These are phyloP conservation scores for Begonia fuchsioides DNA, from an alignment of 306 rosid genomes.

Conservation along the genomic window DNA sequence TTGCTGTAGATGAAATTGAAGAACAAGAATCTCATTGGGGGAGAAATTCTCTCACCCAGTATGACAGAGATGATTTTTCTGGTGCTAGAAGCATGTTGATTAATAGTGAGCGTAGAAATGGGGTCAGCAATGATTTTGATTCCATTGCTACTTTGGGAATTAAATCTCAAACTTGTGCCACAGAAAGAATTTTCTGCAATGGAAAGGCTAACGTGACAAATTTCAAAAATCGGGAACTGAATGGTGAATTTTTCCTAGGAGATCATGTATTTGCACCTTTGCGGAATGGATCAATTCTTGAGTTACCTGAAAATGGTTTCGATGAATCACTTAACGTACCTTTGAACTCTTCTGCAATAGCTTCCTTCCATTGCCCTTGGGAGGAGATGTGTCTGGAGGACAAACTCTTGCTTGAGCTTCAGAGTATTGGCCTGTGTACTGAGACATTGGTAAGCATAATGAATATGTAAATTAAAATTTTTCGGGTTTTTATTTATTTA, in stretches of 20 bases:
- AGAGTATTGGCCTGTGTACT: constrained; percentile 69
- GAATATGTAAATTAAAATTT: not conserved
- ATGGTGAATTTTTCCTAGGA: constrained; percentile 16
- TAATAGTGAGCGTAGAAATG: constrained; percentile 22
- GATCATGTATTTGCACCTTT: constrained; percentile 18
- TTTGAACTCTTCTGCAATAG: constrained; percentile 18
- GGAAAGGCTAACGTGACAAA: constrained; percentile 24
- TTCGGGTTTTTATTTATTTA: constrained; percentile 4
- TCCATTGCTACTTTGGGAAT: constrained; percentile 12
- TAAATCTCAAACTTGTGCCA: constrained; percentile 18
- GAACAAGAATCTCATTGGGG: constrained; percentile 25
- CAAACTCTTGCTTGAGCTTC: constrained; percentile 84
- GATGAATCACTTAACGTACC: constrained; percentile 21
- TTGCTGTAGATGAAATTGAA: constrained; percentile 47
- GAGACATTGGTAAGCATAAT: constrained; percentile 48
- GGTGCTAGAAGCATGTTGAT: constrained; percentile 12
- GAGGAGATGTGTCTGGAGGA: constrained; percentile 56
- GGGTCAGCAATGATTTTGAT: constrained; percentile 14
- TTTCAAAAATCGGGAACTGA: constrained; percentile 16
- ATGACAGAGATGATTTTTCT: constrained; percentile 24
- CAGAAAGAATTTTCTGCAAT: constrained; percentile 31
- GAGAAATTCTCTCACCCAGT: constrained; percentile 23
- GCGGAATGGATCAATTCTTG: constrained; percentile 18
- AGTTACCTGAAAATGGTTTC: constrained; percentile 27
- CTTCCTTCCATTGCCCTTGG: constrained; percentile 23